Base-by-base conservation (phyloP, 768 basidiomycete genomes). In the Obba rivulosa region DNA sequence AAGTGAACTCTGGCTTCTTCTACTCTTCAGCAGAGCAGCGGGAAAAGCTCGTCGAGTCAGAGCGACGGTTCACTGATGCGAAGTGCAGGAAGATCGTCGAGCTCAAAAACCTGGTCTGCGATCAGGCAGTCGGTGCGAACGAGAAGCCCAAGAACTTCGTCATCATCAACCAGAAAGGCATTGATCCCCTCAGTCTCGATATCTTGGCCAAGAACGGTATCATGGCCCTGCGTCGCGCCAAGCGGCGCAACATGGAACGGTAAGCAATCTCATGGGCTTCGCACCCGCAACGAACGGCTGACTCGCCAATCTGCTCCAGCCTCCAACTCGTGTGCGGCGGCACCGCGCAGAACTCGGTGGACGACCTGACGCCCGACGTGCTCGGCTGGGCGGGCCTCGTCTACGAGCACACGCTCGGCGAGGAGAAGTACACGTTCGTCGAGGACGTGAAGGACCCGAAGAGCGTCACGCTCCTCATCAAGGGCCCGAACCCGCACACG, bases 1-100 rank as follows among this genome's bases (percentile, higher is more conserved):
- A 99, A 78, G 92, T 99, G 63, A 99, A 99, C 73, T 97, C 96
- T 31, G 85, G 92, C 21, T 99, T 99, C 79, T 99, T 97, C 77
- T 99, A 99, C 71, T 96, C 94, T 3, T 92, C 92, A 2, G 87
- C 96, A 16, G 95, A 96, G 64, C 96, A 99, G 67, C 85, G 96
- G 34, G 96, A 99, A 69, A 97, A 97, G 70, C 83, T 99, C 16
- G 93, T 99, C 50, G 96, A 99, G 68, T 93, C 94, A 4, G 96
- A 99, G 65, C 81, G 96, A 45, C 80, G 80, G 53, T 95, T 95
- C 65, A 87, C 92, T 36, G 96, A 99, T 65, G 86, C 81, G 34
- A 95, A 94, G 68, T 83, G 96, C 51, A 85, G 83, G 71, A 98
- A 97, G 69, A 92, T 99, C 51, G 84, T 99, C 48, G 93, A 94